A percentile compares a stretch with the other conserved stretches of the same genome.
Conservation (phyloP, 2,329 filamentous ascomycete genomes). For the Diaporthe sp. region DNA sequence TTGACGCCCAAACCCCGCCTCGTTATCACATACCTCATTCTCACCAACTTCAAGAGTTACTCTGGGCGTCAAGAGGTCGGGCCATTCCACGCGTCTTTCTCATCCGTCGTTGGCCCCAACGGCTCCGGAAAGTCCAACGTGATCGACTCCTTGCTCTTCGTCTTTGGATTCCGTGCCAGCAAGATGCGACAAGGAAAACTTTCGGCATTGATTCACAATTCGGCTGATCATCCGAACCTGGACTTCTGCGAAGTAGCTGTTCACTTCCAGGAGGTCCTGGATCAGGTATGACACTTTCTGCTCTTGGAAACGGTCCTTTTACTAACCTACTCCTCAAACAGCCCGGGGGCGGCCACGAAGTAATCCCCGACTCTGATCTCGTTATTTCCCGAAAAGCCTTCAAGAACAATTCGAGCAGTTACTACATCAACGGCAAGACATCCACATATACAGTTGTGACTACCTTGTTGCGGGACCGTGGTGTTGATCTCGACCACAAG, state of each 20-base stretch:
- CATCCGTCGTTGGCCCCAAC: conserved; percentile 97
- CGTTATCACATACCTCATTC: conserved; percentile 90
- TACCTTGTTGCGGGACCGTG: conserved; percentile 85
- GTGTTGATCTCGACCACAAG: conserved; percentile 97
- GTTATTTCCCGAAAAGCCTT: conserved; percentile 94
- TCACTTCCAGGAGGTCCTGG: conserved; percentile 95
- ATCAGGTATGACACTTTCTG: conserved; percentile 68
- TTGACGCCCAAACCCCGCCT: conserved; percentile 85
- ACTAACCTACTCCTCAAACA: conserved; percentile 52
- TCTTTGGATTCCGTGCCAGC: conserved; percentile 98
- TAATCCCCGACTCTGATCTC: conserved; percentile 86
- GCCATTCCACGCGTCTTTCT: conserved; percentile 97
- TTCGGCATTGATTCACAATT: conserved; percentile 97
- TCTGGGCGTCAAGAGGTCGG: conserved; percentile 95
- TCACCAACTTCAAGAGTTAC: conserved; percentile 99
- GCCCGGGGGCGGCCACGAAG: conserved; percentile 80
- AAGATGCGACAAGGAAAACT: conserved; percentile 99
- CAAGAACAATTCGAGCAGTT: conserved; percentile 98
- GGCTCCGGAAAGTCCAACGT: conserved; percentile 99
- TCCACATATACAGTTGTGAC: conserved; percentile 96
- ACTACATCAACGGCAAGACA: conserved; percentile 92
- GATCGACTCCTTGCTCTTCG: conserved; percentile 96
- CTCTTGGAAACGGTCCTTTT: not conserved
- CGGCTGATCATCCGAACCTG: conserved; percentile 85
- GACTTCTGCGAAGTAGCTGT: conserved; percentile 96